Evolutionary conservation across 805 yeast species (phyloP), one percentile per base, ranked within the genome.

Genomic region (Babjeviella inositovora): DNA sequence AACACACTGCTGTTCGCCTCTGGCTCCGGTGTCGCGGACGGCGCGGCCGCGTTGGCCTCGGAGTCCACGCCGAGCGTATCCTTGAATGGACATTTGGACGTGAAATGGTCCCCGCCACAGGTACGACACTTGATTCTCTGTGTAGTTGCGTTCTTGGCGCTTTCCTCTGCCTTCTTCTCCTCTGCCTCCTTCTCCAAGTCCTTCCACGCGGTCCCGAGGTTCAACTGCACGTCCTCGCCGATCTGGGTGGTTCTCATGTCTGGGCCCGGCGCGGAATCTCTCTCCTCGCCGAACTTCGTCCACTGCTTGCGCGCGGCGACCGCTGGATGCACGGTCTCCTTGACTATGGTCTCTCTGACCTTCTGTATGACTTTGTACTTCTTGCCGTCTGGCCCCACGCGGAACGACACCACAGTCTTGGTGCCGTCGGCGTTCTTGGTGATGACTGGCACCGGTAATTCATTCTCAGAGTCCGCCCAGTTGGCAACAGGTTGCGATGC

Each of bases 11-110:
- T 7, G 11, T 31, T 28, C 14, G 36, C 48, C 18, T 39, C 30
- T 21, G 33, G 41, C 6, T 47, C 35, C 15, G 47, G 37, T 7
- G 7, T 10, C 15, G 41, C 43, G n/a, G 39, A 27, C 12, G 35
- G 56, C 6, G 65, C 58, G 17, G 60, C 54, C 18, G 55, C 50
- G 25, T 59, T 57, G 22, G 55, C 37, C 15, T 41, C 40, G 16
- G 55, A 50, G 17, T 56, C 60, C 14, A 62, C 57, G 17, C 74
- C 80, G 46, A 87, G 59, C 18, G 90, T 77, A 39, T 76, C 92
- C 57, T 79, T 85, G 67, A 70, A 82, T 32, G 98, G 98, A 77
- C 99, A 90, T 57, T 76, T 74, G 48, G 82, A 57, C 19, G 96
- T 79, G 66, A 73, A 80, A 62, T 90, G 99, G 36, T 70, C 76